phyloP scores from a whole-genome alignment of 345 rosid genomes.

The Pistacia vera region DNA sequence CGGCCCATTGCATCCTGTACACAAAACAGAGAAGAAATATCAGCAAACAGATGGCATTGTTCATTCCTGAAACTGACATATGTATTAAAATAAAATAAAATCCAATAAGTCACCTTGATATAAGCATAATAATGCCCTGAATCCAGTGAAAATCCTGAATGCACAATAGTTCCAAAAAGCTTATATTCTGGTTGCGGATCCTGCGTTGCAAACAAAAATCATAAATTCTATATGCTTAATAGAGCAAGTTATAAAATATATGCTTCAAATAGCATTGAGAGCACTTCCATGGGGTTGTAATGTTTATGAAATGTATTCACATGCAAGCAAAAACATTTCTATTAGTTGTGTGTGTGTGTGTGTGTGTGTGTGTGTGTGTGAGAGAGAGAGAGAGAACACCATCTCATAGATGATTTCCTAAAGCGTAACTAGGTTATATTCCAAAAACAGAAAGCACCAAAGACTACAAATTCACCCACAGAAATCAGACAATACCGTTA shows the following conservation, averaged over 20 bases:
- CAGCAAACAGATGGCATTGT: constrained; percentile 16
- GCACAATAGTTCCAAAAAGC: constrained; percentile 97
- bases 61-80: constrained; percentile 1
- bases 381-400: neutral
- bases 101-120: constrained; percentile 59
- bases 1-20: constrained; percentile 80
- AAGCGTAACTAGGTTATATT: no score
- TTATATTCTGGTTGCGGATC: constrained; percentile 84
- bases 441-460: no score
- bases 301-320: neutral
- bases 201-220: constrained; percentile 38
- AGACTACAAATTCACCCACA: no score
- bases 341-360: neutral
- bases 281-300: neutral
- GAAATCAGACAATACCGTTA: no score
- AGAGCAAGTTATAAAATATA: neutral
- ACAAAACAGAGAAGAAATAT: constrained; percentile 22
- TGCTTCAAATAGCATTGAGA: neutral
- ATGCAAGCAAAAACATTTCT: neutral
- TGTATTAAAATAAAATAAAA: constrained; percentile 13
- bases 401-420: neutral
- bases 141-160: constrained; percentile 86
- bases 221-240: constrained; percentile 1
- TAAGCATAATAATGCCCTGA: constrained; percentile 98
- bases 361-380: no score